Evolutionary conservation across 352 stramenopile genomes (phyloP), one percentile per base, ranked within the genome.

Genomic region (Globisporangium cederbergense): DNA sequence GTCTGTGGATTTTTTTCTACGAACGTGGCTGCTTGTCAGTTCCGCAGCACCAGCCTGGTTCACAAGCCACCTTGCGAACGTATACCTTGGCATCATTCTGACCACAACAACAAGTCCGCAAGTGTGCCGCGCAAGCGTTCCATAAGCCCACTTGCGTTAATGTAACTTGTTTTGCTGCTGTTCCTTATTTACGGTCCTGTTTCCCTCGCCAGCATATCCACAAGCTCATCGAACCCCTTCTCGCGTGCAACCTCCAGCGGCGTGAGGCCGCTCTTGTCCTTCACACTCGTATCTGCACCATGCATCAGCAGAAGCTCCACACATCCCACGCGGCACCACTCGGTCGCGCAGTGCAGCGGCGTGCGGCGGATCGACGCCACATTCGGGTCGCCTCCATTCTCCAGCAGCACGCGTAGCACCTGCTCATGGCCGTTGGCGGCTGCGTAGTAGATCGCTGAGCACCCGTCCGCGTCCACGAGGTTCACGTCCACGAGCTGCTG

Each of bases 371-470:
- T 74, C 20, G 84, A 93, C 34, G 65, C 67, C 2, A 85, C 32
- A 50, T 90, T 90, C 22, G 79, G 66, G 40, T 93, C 79, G 14
- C 70, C 81, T 34, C 75, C 73, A 8, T 71, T 61, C 20, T 46
- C 32, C 28, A 93, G 66, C 62, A 93, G 72, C 57, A 76, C 72
- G 14, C 71, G 50, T 45, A 93, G 47, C 20, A 91, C 82, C 4
- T 79, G 64, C 0, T 47, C 55, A 62, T 91, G 81, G 14, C 82
- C 85, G 53, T 91, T 91, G 10, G 81, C 81, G 0, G 82, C 76
- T 13, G 83, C 85, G 65, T 92, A 93, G 50, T 93, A 92, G 34
- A 92, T 61, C 10, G 82, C 83, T 14, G 85, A 84, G 63, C 81
- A 93, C 8, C 68, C 59, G 46, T 93, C 85, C 3, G 73, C 67